These are phyloP conservation scores for Gleditsia sinensis DNA, from an alignment of 306 rosid genomes.

Conservation along the genomic window DNA sequence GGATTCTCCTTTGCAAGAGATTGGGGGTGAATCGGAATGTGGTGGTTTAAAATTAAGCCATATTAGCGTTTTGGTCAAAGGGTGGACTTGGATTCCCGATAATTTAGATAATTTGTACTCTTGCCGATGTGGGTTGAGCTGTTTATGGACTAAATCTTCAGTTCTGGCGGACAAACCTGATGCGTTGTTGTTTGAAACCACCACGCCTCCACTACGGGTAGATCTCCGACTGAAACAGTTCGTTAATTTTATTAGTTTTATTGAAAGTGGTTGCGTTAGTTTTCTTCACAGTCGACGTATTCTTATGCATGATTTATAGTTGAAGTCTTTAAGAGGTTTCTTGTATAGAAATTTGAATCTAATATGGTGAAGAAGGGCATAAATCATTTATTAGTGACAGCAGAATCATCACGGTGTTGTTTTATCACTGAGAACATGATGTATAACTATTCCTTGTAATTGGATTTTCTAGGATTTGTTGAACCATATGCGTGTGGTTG, in stretches of 20 bases:
- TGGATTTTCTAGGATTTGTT: background rate
- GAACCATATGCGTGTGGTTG: background rate
- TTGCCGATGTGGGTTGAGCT: conserved; percentile 64
- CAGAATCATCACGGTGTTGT: too few relatives aligned
- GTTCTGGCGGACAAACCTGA: conserved; percentile 78
- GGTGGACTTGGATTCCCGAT: conserved; percentile 86
- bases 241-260: background rate
- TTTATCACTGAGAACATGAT: too few relatives aligned
- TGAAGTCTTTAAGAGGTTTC: too few relatives aligned
- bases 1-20: conserved; percentile 52
- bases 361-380: background rate
- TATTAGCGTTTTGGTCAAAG: conserved; percentile 65
- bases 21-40: conserved; percentile 41
- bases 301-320: too few relatives aligned
- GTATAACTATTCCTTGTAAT: too few relatives aligned
- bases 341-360: background rate
- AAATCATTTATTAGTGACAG: background rate
- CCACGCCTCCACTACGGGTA: conserved; percentile 67
- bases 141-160: conserved; percentile 73
- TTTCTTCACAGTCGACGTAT: background rate
- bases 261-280: background rate
- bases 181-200: conserved; percentile 64
- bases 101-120: conserved; percentile 71
- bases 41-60: conserved; percentile 46
- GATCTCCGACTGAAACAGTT: background rate